These are phyloP conservation scores for Dacryopinax primogenitus DNA, from an alignment of 768 basidiomycete species.

Conservation along the genomic window DNA sequence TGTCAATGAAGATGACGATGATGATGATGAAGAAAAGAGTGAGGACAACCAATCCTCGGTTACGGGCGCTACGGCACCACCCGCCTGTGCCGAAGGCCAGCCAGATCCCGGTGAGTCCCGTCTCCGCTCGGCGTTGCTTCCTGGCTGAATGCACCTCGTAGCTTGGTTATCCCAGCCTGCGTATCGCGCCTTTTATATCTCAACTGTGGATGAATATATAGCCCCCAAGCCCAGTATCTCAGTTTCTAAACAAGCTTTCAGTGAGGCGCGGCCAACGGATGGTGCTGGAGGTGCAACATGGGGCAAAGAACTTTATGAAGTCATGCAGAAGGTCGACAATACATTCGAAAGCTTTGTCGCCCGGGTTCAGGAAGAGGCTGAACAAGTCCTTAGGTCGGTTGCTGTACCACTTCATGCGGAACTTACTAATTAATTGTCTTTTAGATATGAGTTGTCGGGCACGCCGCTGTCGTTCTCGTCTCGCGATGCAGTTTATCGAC, in stretches of 20 bases:
- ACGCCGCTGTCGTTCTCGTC: conserved; percentile 75
- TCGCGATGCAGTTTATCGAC: conserved; percentile 49
- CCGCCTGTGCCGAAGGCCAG: conserved; percentile 8
- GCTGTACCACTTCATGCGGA: neutral
- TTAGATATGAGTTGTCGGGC: conserved; percentile 78
- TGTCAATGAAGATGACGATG: conserved; percentile 30
- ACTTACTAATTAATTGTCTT: neutral
- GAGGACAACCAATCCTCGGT: conserved; percentile 38
- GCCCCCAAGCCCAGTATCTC: conserved; percentile 42
- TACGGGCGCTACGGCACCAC: conserved; percentile 31
- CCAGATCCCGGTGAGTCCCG: conserved; percentile 26
- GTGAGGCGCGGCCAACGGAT: conserved; percentile 31
- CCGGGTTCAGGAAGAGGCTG: conserved; percentile 53
- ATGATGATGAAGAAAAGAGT: conserved; percentile 20
- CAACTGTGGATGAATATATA: conserved; percentile 60
- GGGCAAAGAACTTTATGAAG: conserved; percentile 68
- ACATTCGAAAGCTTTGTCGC: conserved; percentile 77
- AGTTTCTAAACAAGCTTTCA: conserved; percentile 28
- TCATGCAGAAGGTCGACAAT: conserved; percentile 63
- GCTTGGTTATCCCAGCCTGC: conserved; percentile 53
- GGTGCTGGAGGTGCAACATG: conserved; percentile 40
- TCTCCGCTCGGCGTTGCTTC: neutral
- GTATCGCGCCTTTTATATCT: conserved; percentile 57
- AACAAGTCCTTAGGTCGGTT: conserved; percentile 77
- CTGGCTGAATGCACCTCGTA: neutral